phyloP scores from a whole-genome alignment of 2,329 filamentous ascomycete species.

The Pseudocercospora pini-densiflorae region DNA sequence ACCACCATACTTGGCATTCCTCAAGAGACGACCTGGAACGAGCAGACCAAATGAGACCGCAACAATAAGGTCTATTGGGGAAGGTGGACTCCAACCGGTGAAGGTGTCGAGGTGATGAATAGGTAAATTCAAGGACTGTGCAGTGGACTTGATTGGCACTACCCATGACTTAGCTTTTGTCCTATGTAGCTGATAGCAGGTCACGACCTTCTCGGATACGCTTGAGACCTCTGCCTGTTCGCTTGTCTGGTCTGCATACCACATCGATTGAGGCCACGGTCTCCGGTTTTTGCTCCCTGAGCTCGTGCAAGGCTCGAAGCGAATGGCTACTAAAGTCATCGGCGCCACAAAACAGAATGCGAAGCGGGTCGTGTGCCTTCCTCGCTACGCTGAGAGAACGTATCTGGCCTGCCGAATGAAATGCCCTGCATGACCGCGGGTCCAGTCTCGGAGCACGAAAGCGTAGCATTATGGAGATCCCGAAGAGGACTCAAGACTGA shows the following conservation, averaged over 20 bases:
- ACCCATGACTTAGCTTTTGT: constrained; percentile 6
- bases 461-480: background rate
- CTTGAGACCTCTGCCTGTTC: constrained; percentile 70
- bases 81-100: constrained; percentile 74
- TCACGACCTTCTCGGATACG: constrained; percentile 64
- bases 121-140: constrained; percentile 65
- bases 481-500: background rate
- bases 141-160: constrained; percentile 68
- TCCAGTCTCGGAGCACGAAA: background rate
- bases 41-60: constrained; percentile 95
- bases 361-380: constrained; percentile 59
- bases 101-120: constrained; percentile 83
- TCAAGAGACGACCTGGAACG: constrained; percentile 76
- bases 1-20: constrained; percentile 75
- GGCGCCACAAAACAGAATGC: constrained; percentile 92
- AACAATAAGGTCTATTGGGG: constrained; percentile 72
- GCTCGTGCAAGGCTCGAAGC: constrained; percentile 66
- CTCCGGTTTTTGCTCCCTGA: constrained; percentile 47
- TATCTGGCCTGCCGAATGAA: background rate
- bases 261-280: constrained; percentile 81
- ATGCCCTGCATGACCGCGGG: background rate
- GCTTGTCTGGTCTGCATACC: constrained; percentile 78
- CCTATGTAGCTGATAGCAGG: background rate
- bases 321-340: constrained; percentile 87
- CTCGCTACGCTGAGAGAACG: background rate